Base-by-base conservation (phyloP, 2,329 filamentous ascomycete genomes). In the Trichoderma afroharzianum region DNA sequence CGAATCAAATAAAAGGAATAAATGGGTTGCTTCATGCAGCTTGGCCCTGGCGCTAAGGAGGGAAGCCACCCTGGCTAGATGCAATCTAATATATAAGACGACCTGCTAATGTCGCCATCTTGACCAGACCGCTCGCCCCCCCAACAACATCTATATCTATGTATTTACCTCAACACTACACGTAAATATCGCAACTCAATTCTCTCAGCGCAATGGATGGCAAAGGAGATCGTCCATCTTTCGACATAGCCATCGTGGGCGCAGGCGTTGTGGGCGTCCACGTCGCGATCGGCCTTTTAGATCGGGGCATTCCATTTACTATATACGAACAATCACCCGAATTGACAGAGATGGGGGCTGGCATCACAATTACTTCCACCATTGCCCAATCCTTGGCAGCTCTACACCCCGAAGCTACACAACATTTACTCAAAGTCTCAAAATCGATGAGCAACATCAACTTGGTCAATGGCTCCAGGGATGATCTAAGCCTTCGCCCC, bases 281-380 rank as follows among this genome's bases (percentile, higher is more conserved):
- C 18, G 80, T 88, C 0, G 84, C 85, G 0, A 78, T 87, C 0
- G 85, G 81, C 15, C 81, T 88, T 0, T 79, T 83, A 53, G 79
- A 79, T 2, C 83, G 85, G 43, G 77, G 77, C 2, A 76, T 87
- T 18, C 74, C 79, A 0, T 85, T 82, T 72, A 83, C 78, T 0
- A 70, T 88, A 3, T 88, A 85, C 74, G 86, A 88, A 74, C 82
- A 83, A 6, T 81, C 84, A 0, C 62, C 39, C 39, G 39, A 43
- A 43, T 4, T 43, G 39, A 43, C 39, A 43, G 39, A 43, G 39
- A 83, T 85, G 5, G 86, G 86, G 0, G 85, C 86, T 0, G 86
- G 86, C 8, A 84, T 88, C 30, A 85, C 84, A 24, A 3, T 84
- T 87, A 74, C 84, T 81, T 8, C 84, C 85, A n/a, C 87, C 86